Base-by-base conservation (phyloP, 2,329 filamentous ascomycete genomes). In the Colletotrichum sansevieriae region DNA sequence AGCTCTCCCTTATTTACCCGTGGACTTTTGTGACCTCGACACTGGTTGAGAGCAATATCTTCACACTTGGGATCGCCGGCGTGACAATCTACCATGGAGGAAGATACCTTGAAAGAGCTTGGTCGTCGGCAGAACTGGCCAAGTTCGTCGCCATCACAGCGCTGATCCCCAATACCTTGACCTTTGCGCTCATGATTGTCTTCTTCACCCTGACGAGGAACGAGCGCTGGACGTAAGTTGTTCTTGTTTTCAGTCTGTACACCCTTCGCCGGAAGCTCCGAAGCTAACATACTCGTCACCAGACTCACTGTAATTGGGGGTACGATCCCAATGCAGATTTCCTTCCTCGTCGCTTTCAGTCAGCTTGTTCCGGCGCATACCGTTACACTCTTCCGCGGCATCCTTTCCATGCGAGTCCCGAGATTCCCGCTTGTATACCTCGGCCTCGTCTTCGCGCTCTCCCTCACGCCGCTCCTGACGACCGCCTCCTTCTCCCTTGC, bases 331-430 rank as follows among this genome's bases (percentile, higher is more conserved):
- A 85, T 98, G 66, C 95, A 98, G 80, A 94, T 96, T 54, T 91
- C 92, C 70, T 98, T 98, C 83, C 92, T 99, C 70, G 93, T 98
- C 75, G 93, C 95, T 63, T 97, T 98, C 82, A 98, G 97, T 82
- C 96, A 99, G 81, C 92, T 99, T 57, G 92, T 98, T 41, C 96
- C 96, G 22, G 95, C 97, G 71, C 96, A 99, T 80, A 99, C 96
- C 11, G 95, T 98, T 61, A 96, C 95, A 4, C 88, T 99, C 67
- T 95, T 97, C 83, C 92, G 92, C 72, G 94, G 94, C 72, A 83
- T 97, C 70, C 79, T 98, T 68, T 97, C 96, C 69, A 90, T 98
- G 79, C 92, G 95, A 73, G 94, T 99, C 63, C 89, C 89, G 18
- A 83, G 87, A 55, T 89, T 90, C 74, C 89, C 88, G 11, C 83